phyloP scores from a whole-genome alignment of 2,329 filamentous ascomycete genomes.

The Diaporthe australafricana region DNA sequence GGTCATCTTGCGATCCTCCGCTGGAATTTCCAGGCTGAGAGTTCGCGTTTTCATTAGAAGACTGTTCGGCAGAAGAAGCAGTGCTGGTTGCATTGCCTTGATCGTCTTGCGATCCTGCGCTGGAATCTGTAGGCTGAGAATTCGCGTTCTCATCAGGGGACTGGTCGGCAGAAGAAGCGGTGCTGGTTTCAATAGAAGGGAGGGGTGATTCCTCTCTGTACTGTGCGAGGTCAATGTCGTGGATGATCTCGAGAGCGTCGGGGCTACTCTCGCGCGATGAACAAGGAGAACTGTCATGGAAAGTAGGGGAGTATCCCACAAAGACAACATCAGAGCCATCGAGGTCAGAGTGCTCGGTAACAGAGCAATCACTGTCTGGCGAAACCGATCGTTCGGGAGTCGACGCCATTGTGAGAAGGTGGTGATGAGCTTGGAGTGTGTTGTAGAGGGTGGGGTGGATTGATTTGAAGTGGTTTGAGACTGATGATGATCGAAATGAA shows the following conservation, averaged over 20 bases:
- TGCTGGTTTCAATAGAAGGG: background rate
- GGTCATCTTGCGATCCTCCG: background rate
- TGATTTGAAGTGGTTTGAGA: background rate
- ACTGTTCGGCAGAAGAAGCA: background rate
- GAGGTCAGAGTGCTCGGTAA: conserved; percentile 8
- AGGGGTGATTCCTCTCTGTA: background rate
- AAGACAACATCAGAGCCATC: no score
- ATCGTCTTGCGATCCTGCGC: background rate
- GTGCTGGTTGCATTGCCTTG: background rate
- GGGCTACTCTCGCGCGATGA: conserved; percentile 7
- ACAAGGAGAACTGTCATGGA: background rate
- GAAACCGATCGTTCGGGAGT: background rate
- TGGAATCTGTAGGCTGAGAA: background rate
- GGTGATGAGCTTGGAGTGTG: background rate
- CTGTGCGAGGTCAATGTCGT: background rate
- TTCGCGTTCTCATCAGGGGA: background rate
- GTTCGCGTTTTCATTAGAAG: background rate
- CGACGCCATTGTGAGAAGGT: conserved; percentile 2
- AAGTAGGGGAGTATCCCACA: background rate
- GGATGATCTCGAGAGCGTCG: background rate
- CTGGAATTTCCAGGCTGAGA: background rate
- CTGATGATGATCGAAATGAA: background rate
- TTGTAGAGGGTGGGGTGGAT: background rate
- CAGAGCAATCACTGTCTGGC: no score
- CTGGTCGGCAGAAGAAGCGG: background rate